Evolutionary conservation across 192 early-diverging fungal species (phyloP).

Genomic region (Spizellomyces punctatus): DNA sequence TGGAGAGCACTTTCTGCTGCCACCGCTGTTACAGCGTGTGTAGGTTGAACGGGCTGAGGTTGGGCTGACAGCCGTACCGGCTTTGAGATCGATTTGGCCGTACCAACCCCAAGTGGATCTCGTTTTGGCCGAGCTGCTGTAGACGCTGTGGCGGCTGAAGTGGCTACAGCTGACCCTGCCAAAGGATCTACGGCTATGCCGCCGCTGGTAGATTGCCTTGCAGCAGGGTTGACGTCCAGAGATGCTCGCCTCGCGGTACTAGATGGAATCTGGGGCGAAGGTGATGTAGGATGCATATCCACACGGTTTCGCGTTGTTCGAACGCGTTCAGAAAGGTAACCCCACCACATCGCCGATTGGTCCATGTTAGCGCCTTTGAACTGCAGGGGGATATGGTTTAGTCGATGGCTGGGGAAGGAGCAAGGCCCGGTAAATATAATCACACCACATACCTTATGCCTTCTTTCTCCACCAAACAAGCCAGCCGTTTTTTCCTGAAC

Average conservation of each 20-base stretch:
- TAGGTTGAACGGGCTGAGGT: background rate
- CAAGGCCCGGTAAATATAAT: background rate
- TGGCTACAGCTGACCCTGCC: conserved; percentile 5
- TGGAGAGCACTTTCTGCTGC: background rate
- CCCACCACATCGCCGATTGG: conserved; percentile 45
- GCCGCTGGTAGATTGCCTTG: background rate
- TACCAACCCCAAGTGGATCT: background rate
- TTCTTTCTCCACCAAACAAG: conserved; percentile 46
- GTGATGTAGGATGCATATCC: background rate
- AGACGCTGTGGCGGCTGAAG: background rate
- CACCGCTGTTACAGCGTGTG: background rate
- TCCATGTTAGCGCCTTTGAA: conserved; percentile 38
- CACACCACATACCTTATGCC: conserved; percentile 38
- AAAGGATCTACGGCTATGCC: conserved; percentile 3
- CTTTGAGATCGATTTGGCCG: too few relatives aligned
- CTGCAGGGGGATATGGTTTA: conserved; percentile 15
- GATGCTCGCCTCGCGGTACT: background rate
- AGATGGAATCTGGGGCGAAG: background rate
- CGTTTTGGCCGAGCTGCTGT: background rate
- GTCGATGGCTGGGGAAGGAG: background rate
- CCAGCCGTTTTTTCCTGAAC: conserved; percentile 40
- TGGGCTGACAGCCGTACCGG: background rate
- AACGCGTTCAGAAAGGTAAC: conserved; percentile 31
- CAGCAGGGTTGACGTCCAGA: background rate
- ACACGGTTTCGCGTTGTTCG: conserved; percentile 8